Evolutionary conservation across 176 grass and related monocot species (phyloP), one percentile per base, ranked within the genome.

Genomic region (Phoenix dactylifera): DNA sequence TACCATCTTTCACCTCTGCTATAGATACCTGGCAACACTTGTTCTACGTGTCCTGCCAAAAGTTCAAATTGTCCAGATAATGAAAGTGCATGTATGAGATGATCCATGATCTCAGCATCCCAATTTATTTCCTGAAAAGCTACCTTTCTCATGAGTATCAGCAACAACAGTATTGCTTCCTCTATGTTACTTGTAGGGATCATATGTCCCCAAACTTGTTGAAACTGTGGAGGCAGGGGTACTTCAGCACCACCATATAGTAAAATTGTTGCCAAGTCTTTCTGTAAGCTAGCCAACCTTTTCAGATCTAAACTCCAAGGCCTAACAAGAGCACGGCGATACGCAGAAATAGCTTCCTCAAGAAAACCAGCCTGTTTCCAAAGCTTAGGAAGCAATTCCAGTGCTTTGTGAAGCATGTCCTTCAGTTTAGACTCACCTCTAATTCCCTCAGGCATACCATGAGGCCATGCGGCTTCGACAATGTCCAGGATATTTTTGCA

Each of bases 1-100:
- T 88, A 97, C 87, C 93, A 97, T 82, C 93, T 97, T 60, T 92
- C 84, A 55, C 74, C 75, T 80, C 81, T 80, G 69, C 55, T 77
- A 74, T 92, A 97, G 32, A 72, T 82, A 57, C 93, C 93, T 49
- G 93, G 93, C 71, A 92, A 80, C 73, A 97, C 26, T 65, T 79
- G 83, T 74, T 92, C 87, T 44, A 97, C 59, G 78, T 97, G 73
- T 64, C 66, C 77, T 4, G 87, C 76, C 75, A 97, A 88, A 68
- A 97, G 26, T 69, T 88, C 76, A 60, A 75, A 80, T 64, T 97
- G 87, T 15, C 87, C 87, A 67, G 87, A 85, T 70, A 92, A 67
- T 65, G 93, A 83, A 26, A 92, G 70, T 30, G 84, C 78, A 63
- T 79, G 88, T 58, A 69, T 87, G 54, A 97, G 75, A 97, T 97